Conservation (phyloP, 768 basidiomycete genomes). For the Kwoniella dejecticola region DNA sequence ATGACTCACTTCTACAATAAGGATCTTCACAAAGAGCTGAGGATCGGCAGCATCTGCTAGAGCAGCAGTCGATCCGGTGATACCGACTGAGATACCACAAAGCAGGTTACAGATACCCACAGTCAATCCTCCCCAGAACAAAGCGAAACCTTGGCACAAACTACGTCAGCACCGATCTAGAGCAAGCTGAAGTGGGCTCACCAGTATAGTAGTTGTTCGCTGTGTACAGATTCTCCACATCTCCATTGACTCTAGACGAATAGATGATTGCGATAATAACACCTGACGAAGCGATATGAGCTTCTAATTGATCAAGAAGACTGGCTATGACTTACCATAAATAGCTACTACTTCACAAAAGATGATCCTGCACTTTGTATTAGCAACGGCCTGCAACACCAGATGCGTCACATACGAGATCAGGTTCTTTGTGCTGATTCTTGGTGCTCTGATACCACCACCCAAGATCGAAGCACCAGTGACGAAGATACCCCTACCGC, state of each 20-base stretch:
- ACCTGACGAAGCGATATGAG: slow-evolving; percentile 29
- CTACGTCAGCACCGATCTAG: no score
- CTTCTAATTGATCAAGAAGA: no score
- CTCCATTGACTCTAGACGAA: slow-evolving; percentile 70
- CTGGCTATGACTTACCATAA: slow-evolving; percentile 64
- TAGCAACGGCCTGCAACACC: background rate
- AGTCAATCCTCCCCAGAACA: slow-evolving; percentile 96
- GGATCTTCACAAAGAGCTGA: slow-evolving; percentile 89
- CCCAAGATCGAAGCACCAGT: slow-evolving; percentile 96
- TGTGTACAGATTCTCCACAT: slow-evolving; percentile 75
- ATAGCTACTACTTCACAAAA: slow-evolving; percentile 99
- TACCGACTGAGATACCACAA: slow-evolving; percentile 90
- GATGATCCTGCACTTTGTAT: slow-evolving; percentile 70
- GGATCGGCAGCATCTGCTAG: slow-evolving; percentile 95
- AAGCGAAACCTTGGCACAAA: slow-evolving; percentile 68
- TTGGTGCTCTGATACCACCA: slow-evolving; percentile 87
- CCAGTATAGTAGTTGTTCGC: slow-evolving; percentile 90
- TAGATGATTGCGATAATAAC: slow-evolving; percentile 93
- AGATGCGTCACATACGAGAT: slow-evolving; percentile 69
- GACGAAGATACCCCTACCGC: slow-evolving; percentile 90
- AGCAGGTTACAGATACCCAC: slow-evolving; percentile 93
- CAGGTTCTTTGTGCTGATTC: slow-evolving; percentile 95
- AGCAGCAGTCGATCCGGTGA: slow-evolving; percentile 93
- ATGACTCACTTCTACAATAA: slow-evolving; percentile 87
- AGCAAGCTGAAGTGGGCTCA: slow-evolving; percentile 45